These are phyloP conservation scores for Aspergillus spinulosporus DNA, from an alignment of 2,329 filamentous ascomycete species.

Conservation along the genomic window DNA sequence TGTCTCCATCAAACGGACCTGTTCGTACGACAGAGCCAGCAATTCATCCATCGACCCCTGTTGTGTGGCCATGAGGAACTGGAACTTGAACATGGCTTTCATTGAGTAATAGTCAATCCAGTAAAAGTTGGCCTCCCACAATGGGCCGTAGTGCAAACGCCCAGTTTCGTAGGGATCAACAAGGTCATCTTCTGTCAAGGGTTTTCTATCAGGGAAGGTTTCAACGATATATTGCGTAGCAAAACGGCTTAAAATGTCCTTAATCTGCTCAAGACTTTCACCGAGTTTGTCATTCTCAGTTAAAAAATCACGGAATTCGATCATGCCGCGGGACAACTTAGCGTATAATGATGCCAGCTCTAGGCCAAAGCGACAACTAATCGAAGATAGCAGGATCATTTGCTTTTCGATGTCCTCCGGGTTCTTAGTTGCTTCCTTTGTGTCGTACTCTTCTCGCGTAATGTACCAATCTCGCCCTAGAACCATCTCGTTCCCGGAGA, in stretches of 20 bases:
- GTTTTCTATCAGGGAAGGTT: slow-evolving; percentile 59
- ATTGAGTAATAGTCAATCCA: slow-evolving; percentile 76
- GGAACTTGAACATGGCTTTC: slow-evolving; percentile 76
- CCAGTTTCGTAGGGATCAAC: slow-evolving; percentile 71
- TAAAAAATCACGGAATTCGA: slow-evolving; percentile 65
- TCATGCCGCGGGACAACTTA: slow-evolving; percentile 62
- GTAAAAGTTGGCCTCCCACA: slow-evolving; percentile 74
- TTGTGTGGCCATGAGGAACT: slow-evolving; percentile 61
- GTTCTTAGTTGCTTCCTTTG: slow-evolving; percentile 57
- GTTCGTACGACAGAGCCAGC: slow-evolving; percentile 62
- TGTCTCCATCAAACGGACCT: slow-evolving; percentile 77
- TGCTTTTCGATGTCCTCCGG: slow-evolving; percentile 66
- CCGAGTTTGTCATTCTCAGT: slow-evolving; percentile 60
- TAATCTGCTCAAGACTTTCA: slow-evolving; percentile 43
- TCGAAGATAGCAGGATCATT: slow-evolving; percentile 66
- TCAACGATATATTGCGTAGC: slow-evolving; percentile 64
- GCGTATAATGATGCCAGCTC: slow-evolving; percentile 80
- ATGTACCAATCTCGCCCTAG: slow-evolving; percentile 78
- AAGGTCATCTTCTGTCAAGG: slow-evolving; percentile 63
- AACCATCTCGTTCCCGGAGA: slow-evolving; percentile 74
- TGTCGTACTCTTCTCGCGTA: slow-evolving; percentile 63
- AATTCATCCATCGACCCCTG: slow-evolving; percentile 57
- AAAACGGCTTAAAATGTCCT: slow-evolving; percentile 61
- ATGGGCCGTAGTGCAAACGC: slow-evolving; percentile 66
- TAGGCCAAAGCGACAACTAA: slow-evolving; percentile 70